Evolutionary conservation across 2,329 filamentous ascomycete species (phyloP).

Genomic region (Penicillium sp.): DNA sequence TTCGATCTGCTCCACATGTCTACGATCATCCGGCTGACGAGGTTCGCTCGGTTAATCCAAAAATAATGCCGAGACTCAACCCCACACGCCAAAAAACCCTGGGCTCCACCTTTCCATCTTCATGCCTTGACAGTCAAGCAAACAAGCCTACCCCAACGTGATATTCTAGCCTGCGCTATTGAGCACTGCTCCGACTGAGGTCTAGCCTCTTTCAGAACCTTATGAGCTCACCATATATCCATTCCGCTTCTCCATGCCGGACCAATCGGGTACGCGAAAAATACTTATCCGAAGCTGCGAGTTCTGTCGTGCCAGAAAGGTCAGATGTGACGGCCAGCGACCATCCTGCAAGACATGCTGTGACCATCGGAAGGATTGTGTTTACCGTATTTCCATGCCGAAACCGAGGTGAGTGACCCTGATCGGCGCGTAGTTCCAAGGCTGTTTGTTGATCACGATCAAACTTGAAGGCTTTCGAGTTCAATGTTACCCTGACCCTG

Average conservation of each 20-base stretch:
- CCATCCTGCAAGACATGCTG: conserved; percentile 2
- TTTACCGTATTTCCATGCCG: neutral
- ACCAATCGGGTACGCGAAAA: neutral
- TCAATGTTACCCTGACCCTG: too few relatives aligned
- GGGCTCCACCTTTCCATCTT: neutral
- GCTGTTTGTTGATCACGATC: too few relatives aligned
- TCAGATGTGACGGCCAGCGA: conserved; percentile 1
- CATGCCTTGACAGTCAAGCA: neutral
- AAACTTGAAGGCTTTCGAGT: too few relatives aligned
- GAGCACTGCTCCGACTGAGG: neutral
- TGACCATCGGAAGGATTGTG: neutral
- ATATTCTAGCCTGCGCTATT: neutral
- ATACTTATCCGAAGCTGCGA: conserved; percentile 5
- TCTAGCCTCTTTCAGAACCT: neutral
- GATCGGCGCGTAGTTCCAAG: too few relatives aligned
- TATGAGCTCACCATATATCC: neutral
- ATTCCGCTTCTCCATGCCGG: neutral
- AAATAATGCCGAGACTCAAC: conserved; percentile 1
- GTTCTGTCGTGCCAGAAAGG: conserved; percentile 6
- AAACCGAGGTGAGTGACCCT: neutral
- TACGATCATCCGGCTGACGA: neutral
- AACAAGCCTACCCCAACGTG: neutral
- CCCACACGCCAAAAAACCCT: conserved; percentile 6
- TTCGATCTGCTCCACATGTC: neutral
- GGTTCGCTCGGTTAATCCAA: neutral